Base-by-base conservation (phyloP, 2,329 filamentous ascomycete species). In the Talaromyces sp. region DNA sequence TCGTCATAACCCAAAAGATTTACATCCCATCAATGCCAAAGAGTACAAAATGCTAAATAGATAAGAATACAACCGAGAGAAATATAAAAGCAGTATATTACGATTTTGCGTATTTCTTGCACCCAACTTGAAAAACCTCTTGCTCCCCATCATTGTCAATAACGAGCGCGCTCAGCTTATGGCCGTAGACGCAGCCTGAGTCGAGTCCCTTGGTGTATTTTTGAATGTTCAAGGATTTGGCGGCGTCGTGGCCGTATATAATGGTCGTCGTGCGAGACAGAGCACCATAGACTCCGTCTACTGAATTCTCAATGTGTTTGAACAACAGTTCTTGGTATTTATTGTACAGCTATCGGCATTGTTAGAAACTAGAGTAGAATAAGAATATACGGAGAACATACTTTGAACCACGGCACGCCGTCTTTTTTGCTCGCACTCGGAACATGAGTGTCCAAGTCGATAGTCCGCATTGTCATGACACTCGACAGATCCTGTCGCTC, bases 391-490 rank as follows among this genome's bases (percentile, higher is more conserved):
- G 17, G n/a, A 50, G 10, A 21, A 59, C 66, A 66, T 64, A 81
- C 76, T 67, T 87, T 83, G 56, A 86, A 81, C 91, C 91, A 96
- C 14, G 83, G 82, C 35, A 83, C 80, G 56, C 88, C 89, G 5
- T 71, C 75, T 58, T 67, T 75, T 63, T 68, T 79, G 55, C 19
- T 43, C 64, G 78, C 77, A 58, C 78, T 84, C 4, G 86, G 86
- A 13, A 84, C 76, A 62, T 85, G 82, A 11, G 84, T 86, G 11
- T 81, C 76, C 19, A 86, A 81, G 66, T 89, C 81, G 58, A 96
- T 84, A 7, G 87, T 90, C 60, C 92, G 86, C 90, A 99, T 96
- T 71, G 91, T 95, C 92, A 97, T 97, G 46, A 90, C 89, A 56
- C 89, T 87, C 73, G 85, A 87, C 0, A 92, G 89, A 73, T 97